Evolutionary conservation across 2,329 filamentous ascomycete genomes (phyloP).

Genomic region (Aspergillus intermedius): DNA sequence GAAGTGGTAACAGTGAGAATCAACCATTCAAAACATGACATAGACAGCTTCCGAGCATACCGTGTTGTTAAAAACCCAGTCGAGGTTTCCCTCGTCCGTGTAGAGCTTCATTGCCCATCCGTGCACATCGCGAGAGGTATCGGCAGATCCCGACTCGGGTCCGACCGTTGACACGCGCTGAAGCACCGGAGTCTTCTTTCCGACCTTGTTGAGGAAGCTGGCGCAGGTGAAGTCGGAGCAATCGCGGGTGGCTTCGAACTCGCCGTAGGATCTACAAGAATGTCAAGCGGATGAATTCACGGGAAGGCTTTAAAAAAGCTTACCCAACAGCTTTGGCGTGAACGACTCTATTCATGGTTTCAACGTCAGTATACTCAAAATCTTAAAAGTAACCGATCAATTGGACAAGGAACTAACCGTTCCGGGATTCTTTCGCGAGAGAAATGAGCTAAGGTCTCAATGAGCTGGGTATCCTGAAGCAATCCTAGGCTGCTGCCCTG

Average conservation of each 20-base stretch:
- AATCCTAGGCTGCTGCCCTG: slow-evolving; percentile 35
- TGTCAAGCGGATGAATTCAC: not conserved
- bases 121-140: slow-evolving; percentile 44
- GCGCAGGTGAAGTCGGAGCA: slow-evolving; percentile 51
- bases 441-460: slow-evolving; percentile 56
- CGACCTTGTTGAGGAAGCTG: slow-evolving; percentile 47
- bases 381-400: too few relatives aligned
- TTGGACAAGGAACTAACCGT: slow-evolving; percentile 20
- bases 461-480: slow-evolving; percentile 52
- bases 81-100: slow-evolving; percentile 47
- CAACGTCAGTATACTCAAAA: not conserved
- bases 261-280: slow-evolving; percentile 44
- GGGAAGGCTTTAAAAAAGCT: slow-evolving; percentile 4
- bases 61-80: slow-evolving; percentile 38
- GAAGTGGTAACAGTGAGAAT: not conserved
- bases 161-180: slow-evolving; percentile 44
- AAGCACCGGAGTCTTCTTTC: slow-evolving; percentile 49
- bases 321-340: slow-evolving; percentile 19
- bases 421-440: slow-evolving; percentile 56
- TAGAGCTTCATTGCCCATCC: slow-evolving; percentile 47
- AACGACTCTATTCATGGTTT: slow-evolving; percentile 8
- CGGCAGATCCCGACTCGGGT: slow-evolving; percentile 41
- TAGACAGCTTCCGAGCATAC: slow-evolving; percentile 1
- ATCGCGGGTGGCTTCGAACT: slow-evolving; percentile 57
- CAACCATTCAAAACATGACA: too few relatives aligned